These are phyloP conservation scores for Micractinium conductrix DNA, from an alignment of 139 green algal genomes.

Conservation along the genomic window DNA sequence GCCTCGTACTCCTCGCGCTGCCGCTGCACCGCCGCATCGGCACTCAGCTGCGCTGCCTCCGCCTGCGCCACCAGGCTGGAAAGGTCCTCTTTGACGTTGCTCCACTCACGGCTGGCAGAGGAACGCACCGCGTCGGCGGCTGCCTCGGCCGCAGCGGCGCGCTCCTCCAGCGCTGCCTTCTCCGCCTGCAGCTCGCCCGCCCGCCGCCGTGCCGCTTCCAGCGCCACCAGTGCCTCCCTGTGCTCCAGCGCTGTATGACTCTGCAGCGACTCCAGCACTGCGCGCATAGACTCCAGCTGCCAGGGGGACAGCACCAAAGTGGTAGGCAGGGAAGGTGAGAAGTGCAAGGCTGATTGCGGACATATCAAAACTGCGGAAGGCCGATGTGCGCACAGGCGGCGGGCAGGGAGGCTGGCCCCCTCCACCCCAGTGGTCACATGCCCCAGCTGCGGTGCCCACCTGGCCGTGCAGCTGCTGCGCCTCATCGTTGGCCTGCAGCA, in stretches of 20 bases:
- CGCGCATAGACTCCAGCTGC: slow-evolving; percentile 26
- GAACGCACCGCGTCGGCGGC: background rate
- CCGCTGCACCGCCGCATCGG: background rate
- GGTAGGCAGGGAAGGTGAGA: background rate
- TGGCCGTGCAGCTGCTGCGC: slow-evolving; percentile 14
- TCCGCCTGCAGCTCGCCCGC: slow-evolving; percentile 3
- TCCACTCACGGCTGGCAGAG: slow-evolving; percentile 11
- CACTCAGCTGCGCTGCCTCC: slow-evolving; percentile 27
- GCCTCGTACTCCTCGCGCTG: slow-evolving; percentile 21
- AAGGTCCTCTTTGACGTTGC: slow-evolving; percentile 23
- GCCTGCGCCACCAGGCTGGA: slow-evolving; percentile 19
- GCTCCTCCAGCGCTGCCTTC: slow-evolving; percentile 16
- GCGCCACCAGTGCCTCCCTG: slow-evolving; percentile 21
- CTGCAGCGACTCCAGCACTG: slow-evolving; percentile 26
- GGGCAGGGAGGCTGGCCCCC: background rate
- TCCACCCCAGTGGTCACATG: too few species aligned
- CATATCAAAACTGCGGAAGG: too few species aligned
- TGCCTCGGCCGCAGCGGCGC: background rate
- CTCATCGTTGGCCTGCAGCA: slow-evolving; percentile 26
- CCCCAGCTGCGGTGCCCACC: slow-evolving; percentile 4
- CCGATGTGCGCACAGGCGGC: too few species aligned
- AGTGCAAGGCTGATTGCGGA: too few species aligned
- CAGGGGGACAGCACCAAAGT: too few species aligned
- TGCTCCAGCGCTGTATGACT: slow-evolving; percentile 36
- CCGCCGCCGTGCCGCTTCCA: slow-evolving; percentile 22